These are phyloP conservation scores for Leishmania braziliensis DNA, from an alignment of 208 protist genomes.

Conservation along the genomic window DNA sequence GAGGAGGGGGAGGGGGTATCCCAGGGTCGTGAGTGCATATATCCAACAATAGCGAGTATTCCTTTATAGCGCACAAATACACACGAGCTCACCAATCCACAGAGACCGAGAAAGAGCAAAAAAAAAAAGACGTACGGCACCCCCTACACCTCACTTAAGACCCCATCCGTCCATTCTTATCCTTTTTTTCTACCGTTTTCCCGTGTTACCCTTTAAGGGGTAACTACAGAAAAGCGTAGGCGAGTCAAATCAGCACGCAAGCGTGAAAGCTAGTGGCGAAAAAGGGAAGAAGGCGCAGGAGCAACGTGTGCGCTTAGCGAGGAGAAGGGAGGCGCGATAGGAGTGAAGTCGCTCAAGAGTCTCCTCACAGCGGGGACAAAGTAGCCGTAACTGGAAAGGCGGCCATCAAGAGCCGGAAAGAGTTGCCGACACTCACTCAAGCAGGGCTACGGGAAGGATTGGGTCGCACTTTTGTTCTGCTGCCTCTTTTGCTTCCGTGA, in stretches of 20 bases:
- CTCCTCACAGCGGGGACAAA: neutral
- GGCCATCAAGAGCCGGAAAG: neutral
- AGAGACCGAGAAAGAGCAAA: neutral
- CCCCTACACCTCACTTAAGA: neutral
- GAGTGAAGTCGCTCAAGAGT: neutral
- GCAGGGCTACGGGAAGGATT: neutral
- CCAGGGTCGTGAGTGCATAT: no score
- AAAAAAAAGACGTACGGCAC: neutral
- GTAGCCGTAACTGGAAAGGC: neutral
- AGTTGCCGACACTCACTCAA: neutral
- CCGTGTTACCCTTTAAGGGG: neutral
- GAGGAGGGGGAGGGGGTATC: no score
- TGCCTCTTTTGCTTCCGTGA: neutral
- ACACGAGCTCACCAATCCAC: neutral
- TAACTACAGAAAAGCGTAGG: neutral
- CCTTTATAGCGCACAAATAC: neutral
- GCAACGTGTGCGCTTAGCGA: neutral
- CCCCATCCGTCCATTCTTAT: neutral
- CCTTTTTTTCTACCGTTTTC: slow-evolving; percentile 7
- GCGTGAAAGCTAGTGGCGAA: neutral
- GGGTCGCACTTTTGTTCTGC: neutral
- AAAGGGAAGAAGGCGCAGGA: neutral
- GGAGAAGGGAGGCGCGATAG: neutral
- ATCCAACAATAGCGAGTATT: no score
- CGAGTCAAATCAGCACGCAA: neutral